Conservation (phyloP, 2,329 filamentous ascomycete species). For the Pseudogymnoascus sp. region DNA sequence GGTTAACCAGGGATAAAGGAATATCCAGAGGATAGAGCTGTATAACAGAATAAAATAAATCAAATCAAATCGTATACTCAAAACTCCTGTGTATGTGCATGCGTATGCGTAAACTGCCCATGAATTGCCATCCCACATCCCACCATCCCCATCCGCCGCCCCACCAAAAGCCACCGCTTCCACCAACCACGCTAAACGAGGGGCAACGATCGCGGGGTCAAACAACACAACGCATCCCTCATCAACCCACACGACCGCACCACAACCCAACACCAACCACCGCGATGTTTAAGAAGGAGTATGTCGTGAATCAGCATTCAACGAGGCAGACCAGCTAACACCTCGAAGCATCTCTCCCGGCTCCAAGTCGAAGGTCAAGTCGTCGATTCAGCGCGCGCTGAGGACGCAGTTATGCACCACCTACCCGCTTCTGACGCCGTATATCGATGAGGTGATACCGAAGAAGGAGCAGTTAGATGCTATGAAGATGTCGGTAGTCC, state of each 20-base stretch:
- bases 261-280: conserved; percentile 10
- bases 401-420: conserved; percentile 74
- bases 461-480: conserved; percentile 89
- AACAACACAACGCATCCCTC: conserved; percentile 22
- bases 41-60: not conserved
- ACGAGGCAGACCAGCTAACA: conserved; percentile 16
- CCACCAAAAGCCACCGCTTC: conserved; percentile 1
- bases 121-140: not conserved
- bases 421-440: conserved; percentile 76
- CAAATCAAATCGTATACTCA: no score
- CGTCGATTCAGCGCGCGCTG: conserved; percentile 81
- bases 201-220: conserved; percentile 10
- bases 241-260: not conserved
- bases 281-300: conserved; percentile 94
- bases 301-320: conserved; percentile 17
- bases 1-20: not conserved
- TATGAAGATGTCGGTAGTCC: conserved; percentile 65
- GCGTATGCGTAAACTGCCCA: no score
- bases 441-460: conserved; percentile 90
- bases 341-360: conserved; percentile 60
- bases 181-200: conserved; percentile 8
- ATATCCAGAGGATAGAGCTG: not conserved
- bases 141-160: not conserved
- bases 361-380: conserved; percentile 94
- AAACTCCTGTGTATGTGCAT: no score